Evolutionary conservation across 148 eudicot genomes (phyloP), one percentile per base, ranked within the genome.

Genomic region (Dianthus caryophyllus): DNA sequence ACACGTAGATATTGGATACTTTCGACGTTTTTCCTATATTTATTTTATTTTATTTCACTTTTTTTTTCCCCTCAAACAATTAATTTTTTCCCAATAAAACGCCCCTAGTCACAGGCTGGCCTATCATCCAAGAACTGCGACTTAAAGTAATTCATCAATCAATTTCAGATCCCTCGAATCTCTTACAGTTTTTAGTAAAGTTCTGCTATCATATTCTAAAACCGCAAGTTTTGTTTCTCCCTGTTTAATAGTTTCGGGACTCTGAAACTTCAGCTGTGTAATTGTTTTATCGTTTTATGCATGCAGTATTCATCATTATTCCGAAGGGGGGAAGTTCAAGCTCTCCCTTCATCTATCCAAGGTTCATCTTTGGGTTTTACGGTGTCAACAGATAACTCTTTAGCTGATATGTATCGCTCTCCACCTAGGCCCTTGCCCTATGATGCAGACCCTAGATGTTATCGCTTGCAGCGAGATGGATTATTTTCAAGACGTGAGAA

Each of bases 351-450:
- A 63, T 76, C 91, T 70, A 77, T 81, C 73, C 96, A 83, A 65
- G 96, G 83, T 69, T 75, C 91, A 51, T 79, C 95, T 73, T 76
- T 81, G 67, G 82, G 76, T 74, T 70, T 88, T 33, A 65, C 81
- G 33, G 50, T 86, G 46, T 82, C 88, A 63, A 74, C 79, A 24
- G 93, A 88, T 66, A 79, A 70, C 66, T 76, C 92, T 61, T 63
- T 88, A 54, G 82, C 87, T 71, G 87, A 85, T 61, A 84, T 84
- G 81, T 91, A 82, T 64, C 85, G 85, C 26, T 81, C 96, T 76
- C 93, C 90, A 65, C 96, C 97, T 30, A 82, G 92, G 69, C 97
- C 97, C 22, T 80, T 88, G 74, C 96, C 96, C 71, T 89, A 87
- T 68, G 89, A 89, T 81, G 83, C 78, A 8, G 90, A 87, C 76